A percentile compares a stretch with the other conserved stretches of the same genome.
Evolutionary conservation across 768 basidiomycete species (phyloP).

Genomic region (Tephrocybe rancida): DNA sequence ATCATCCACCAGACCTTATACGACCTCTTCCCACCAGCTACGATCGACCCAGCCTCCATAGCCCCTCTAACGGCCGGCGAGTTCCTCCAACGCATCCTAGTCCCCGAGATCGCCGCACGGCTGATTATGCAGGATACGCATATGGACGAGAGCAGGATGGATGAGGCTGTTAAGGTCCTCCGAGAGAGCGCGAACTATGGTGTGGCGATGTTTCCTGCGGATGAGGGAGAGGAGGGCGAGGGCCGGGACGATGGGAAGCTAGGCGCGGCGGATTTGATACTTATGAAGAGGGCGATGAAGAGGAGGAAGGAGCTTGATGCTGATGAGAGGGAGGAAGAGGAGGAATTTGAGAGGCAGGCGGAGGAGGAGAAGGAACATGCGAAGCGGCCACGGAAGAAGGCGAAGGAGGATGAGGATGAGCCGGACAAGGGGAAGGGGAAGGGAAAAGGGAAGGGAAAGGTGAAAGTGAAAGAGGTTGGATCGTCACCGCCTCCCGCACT

Average conservation of each 20-base stretch:
- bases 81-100: conserved; percentile 83
- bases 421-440: conserved; percentile 9
- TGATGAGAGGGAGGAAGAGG: conserved; percentile 37
- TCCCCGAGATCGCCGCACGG: conserved; percentile 82
- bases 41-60: conserved; percentile 54
- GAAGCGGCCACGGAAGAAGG: conserved; percentile 4
- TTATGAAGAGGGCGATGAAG: conserved; percentile 56
- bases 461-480: conserved; percentile 17
- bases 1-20: conserved; percentile 80
- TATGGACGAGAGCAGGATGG: conserved; percentile 37
- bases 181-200: conserved; percentile 84
- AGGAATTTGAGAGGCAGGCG: conserved; percentile 18
- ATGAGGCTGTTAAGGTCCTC: conserved; percentile 59
- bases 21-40: conserved; percentile 68
- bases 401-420: too few species aligned
- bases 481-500: not conserved
- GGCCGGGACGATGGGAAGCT: conserved; percentile 31
- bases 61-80: conserved; percentile 71
- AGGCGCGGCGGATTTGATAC: conserved; percentile 51
- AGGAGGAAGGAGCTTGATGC: conserved; percentile 51
- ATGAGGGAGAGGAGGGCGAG: conserved; percentile 49
- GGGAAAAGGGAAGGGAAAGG: conserved; percentile 10
- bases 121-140: conserved; percentile 82
- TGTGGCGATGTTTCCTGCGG: conserved; percentile 81
- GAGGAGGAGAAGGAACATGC: conserved; percentile 17